phyloP scores from a whole-genome alignment of 1,284 basidiomycete species.

The Bondarzewia mesenterica region DNA sequence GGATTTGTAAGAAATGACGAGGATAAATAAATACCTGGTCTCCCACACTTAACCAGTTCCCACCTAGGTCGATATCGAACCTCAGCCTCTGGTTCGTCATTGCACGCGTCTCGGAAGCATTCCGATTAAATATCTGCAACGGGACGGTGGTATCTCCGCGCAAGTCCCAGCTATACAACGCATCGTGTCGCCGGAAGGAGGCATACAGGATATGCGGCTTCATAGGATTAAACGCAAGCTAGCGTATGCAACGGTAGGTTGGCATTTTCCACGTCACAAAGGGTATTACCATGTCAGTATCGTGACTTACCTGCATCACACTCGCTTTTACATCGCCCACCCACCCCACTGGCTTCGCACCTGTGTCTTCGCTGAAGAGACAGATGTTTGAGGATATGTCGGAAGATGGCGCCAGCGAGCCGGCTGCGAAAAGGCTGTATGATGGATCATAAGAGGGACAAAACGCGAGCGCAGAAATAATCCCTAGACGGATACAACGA shows the following conservation, averaged over 20 bases:
- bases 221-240: constrained; percentile 78
- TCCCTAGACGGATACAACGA: constrained; percentile 39
- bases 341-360: constrained; percentile 49
- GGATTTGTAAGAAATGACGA: too few relatives aligned
- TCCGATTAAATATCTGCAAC: constrained; percentile 28
- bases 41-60: constrained; percentile 62
- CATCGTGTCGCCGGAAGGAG: constrained; percentile 60
- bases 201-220: constrained; percentile 71
- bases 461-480: constrained; percentile 79
- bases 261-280: constrained; percentile 2
- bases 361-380: constrained; percentile 61
- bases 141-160: constrained; percentile 51
- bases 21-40: constrained; percentile 46
- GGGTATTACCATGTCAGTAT: background rate
- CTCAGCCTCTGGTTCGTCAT: constrained; percentile 68
- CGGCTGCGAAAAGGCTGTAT: constrained; percentile 68
- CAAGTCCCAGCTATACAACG: constrained; percentile 74
- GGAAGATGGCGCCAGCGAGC: constrained; percentile 45
- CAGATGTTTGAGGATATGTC: constrained; percentile 56
- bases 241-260: constrained; percentile 3
- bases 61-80: constrained; percentile 74
- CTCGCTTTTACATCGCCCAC: constrained; percentile 47
- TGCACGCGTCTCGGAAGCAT: background rate
- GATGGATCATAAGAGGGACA: constrained; percentile 44
- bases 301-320: constrained; percentile 60